phyloP scores from a whole-genome alignment of 1,284 basidiomycete species.

The Coniophora puteana region DNA sequence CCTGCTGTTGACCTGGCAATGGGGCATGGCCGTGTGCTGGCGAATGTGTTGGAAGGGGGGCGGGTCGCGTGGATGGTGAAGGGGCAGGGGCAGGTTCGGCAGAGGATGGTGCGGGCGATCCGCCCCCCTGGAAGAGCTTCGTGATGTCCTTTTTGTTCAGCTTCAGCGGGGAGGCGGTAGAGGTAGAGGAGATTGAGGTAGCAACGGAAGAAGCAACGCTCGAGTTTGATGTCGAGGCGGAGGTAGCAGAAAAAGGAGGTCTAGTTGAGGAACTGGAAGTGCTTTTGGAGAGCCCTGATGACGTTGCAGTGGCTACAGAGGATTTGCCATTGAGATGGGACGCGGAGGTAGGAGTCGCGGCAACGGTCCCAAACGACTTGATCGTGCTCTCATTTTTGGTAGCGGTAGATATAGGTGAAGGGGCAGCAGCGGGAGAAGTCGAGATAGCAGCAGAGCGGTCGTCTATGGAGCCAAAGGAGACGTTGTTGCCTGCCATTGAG shows the following conservation, averaged over 20 bases:
- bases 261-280: too few relatives aligned
- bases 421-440: conserved; percentile 62
- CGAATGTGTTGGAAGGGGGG: conserved; percentile 40
- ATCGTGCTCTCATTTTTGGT: conserved; percentile 70
- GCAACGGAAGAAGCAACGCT: conserved; percentile 27
- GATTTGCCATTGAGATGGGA: conserved; percentile 57
- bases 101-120: conserved; percentile 31
- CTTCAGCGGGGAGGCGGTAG: conserved; percentile 33
- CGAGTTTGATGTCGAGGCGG: conserved; percentile 30
- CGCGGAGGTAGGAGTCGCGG: conserved; percentile 35
- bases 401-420: too few relatives aligned
- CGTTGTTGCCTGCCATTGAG: conserved; percentile 52
- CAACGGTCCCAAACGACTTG: conserved; percentile 77
- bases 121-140: conserved; percentile 66
- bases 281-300: conserved; percentile 25
- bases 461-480: conserved; percentile 85
- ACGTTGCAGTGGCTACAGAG: conserved; percentile 18
- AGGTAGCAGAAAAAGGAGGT: conserved; percentile 29
- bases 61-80: conserved; percentile 40
- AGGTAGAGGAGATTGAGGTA: conserved; percentile 22
- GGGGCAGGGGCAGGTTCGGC: conserved; percentile 24
- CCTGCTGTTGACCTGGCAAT: conserved; percentile 32
- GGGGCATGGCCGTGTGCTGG: conserved; percentile 28
- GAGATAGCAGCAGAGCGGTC: conserved; percentile 65
- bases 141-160: conserved; percentile 53